phyloP scores from a whole-genome alignment of 805 yeast genomes.

The Ogataea naganishii region DNA sequence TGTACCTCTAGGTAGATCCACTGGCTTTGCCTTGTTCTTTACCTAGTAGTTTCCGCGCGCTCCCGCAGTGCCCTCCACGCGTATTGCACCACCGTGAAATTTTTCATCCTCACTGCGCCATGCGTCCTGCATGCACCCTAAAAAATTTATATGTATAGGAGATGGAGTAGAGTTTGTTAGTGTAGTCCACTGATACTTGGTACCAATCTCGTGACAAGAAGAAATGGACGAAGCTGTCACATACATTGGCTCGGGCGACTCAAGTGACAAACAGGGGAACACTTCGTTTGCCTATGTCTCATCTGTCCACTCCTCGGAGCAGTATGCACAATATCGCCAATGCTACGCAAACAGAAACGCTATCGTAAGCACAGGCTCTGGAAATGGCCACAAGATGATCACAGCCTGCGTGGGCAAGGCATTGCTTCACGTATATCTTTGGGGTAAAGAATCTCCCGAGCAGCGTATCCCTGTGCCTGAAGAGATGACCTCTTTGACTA shows the following conservation, averaged over 20 bases:
- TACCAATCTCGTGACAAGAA: too few species aligned
- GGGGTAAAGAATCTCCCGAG: slow-evolving; percentile 64
- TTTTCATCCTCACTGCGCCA: too few species aligned
- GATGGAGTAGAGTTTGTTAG: too few species aligned
- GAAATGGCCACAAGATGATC: slow-evolving; percentile 44
- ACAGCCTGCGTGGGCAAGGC: slow-evolving; percentile 68
- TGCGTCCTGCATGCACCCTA: too few species aligned
- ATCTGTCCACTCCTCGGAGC: slow-evolving; percentile 38
- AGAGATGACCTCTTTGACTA: slow-evolving; percentile 48
- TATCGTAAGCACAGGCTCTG: slow-evolving; percentile 35
- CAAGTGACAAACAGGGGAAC: slow-evolving; percentile 27
- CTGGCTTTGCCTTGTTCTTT: too few species aligned
- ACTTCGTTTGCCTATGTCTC: slow-evolving; percentile 28
- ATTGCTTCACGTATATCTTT: slow-evolving; percentile 59
- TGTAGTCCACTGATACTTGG: too few species aligned
- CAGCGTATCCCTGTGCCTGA: slow-evolving; percentile 85
- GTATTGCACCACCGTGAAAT: too few species aligned
- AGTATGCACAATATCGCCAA: slow-evolving; percentile 42
- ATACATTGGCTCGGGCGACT: slow-evolving; percentile 36
- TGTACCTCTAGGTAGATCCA: too few species aligned
- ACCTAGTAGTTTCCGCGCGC: too few species aligned
- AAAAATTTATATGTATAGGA: too few species aligned
- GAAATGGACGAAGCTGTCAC: slow-evolving; percentile 45
- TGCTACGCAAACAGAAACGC: slow-evolving; percentile 40
- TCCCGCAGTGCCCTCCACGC: too few species aligned